phyloP scores from a whole-genome alignment of 257 asterid genomes.

The Thymus quinquecostatus region DNA sequence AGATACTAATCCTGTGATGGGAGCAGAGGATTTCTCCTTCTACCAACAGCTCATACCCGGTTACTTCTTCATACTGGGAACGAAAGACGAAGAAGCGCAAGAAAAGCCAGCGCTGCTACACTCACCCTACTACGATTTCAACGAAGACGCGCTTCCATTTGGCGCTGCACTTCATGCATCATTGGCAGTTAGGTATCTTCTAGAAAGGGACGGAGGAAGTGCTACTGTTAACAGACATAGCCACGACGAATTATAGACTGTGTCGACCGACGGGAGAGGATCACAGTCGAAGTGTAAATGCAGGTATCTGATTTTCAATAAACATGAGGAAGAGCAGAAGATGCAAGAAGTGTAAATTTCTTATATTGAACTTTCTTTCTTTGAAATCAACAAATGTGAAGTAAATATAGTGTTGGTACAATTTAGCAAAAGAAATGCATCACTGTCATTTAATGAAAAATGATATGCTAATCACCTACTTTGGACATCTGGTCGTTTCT shows the following conservation, averaged over 20 bases:
- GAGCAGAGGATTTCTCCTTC: conserved; percentile 78
- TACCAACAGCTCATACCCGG: conserved; percentile 77
- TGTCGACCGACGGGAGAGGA: background rate
- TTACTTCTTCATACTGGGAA: conserved; percentile 63
- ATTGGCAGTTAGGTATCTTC: conserved; percentile 61
- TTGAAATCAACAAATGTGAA: no score
- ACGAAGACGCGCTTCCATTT: conserved; percentile 64
- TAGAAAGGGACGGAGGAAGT: conserved; percentile 35
- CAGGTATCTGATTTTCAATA: background rate
- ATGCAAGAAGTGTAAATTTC: no score
- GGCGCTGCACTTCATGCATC: conserved; percentile 95
- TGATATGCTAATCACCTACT: no score
- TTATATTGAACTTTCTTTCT: no score
- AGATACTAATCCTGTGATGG: conserved; percentile 65
- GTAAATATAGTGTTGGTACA: no score
- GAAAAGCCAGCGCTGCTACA: conserved; percentile 45
- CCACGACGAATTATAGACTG: conserved; percentile 20
- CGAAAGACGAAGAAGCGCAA: conserved; percentile 46
- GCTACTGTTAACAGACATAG: conserved; percentile 21
- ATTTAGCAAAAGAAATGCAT: no score
- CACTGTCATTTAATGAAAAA: no score
- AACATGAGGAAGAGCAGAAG: background rate
- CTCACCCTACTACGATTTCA: conserved; percentile 65
- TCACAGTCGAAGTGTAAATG: background rate
- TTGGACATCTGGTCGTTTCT: no score